Conservation (phyloP, 1,284 basidiomycete species). For the Porogramme epimiltina region DNA sequence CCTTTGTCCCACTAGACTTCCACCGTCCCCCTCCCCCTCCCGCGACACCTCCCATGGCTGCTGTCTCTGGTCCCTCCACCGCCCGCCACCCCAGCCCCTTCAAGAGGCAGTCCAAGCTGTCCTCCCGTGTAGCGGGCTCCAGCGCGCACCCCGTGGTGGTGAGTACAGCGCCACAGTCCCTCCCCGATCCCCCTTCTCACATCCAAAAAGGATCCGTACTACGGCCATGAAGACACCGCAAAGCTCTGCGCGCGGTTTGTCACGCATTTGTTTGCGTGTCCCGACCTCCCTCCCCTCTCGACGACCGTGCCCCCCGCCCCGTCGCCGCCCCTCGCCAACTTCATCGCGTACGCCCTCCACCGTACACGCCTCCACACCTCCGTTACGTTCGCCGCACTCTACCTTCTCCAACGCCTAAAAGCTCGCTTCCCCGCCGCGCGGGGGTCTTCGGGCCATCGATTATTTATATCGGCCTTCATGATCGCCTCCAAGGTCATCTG, state of each 20-base stretch:
- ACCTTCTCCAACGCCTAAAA: conserved; percentile 87
- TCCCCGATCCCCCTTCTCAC: conserved; percentile 5
- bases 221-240: conserved; percentile 73
- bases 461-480: conserved; percentile 95
- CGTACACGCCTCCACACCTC: conserved; percentile 82
- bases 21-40: conserved; percentile 8
- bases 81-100: conserved; percentile 35
- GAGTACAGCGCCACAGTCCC: conserved; percentile 10
- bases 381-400: conserved; percentile 85
- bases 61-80: conserved; percentile 30
- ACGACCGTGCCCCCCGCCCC: conserved; percentile 43
- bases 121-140: conserved; percentile 20
- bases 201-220: conserved; percentile 65
- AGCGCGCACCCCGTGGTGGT: conserved; percentile 16
- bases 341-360: conserved; percentile 90
- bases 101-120: conserved; percentile 27
- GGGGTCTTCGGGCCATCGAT: conserved; percentile 87
- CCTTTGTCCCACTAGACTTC: conserved; percentile 15
- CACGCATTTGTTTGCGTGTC: conserved; percentile 77
- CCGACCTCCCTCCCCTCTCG: conserved; percentile 47
- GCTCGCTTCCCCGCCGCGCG: conserved; percentile 89
- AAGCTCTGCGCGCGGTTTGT: conserved; percentile 77
- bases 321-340: conserved; percentile 67
- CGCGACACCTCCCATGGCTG: conserved; percentile 30
- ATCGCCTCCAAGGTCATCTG: conserved; percentile 90